Evolutionary conservation across 768 basidiomycete genomes (phyloP), one percentile per base, ranked within the genome.

Genomic region (Hygrocybe punicea): DNA sequence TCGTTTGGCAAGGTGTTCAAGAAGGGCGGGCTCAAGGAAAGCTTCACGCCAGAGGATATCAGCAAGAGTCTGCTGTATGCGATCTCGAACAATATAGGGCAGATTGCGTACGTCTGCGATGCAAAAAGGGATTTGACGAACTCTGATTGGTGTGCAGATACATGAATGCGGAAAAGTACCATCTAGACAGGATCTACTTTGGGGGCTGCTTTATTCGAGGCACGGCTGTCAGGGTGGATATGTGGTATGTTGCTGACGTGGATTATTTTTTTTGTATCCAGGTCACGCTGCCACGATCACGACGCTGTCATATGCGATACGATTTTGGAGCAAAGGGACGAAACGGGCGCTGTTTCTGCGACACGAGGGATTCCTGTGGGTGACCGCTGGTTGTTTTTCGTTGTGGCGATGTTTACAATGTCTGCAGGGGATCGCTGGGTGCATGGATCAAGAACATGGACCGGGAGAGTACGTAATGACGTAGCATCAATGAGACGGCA

Each of bases 141-240:
- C 8, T 13, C 34, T 33, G 21, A 29, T 9, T 2, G 24, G 33
- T 57, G 57, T 11, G 33, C 68, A 96, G 93, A 47, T 98, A 94
- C 73, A 98, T 99, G 97, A 98, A 99, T 70, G 97, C 97, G 55
- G 97, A 98, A 71, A 98, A 98, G 77, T 97, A 98, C 71, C 87
- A 91, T 63, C 72, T 99, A 58, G 92, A 97, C 65, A 84, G 92
- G 68, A 98, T 99, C 62, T 99, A 98, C 77, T 99, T 98, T 79
- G 95, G 97, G 23, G 97, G 97, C 2, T 98, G 92, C 73, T 99
- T 98, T 75, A 99, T 99, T 71, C 82, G 97, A 79, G 96, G 92
- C 93, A 63, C 56, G 84, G 71, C 37, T 17, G 9, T 50, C 47
- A 53, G 33, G 6, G n/a, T 21, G 7, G 36, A 13, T 34, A 19